Conservation (phyloP, 1,284 basidiomycete genomes). For the Phellinidium pouzarii region DNA sequence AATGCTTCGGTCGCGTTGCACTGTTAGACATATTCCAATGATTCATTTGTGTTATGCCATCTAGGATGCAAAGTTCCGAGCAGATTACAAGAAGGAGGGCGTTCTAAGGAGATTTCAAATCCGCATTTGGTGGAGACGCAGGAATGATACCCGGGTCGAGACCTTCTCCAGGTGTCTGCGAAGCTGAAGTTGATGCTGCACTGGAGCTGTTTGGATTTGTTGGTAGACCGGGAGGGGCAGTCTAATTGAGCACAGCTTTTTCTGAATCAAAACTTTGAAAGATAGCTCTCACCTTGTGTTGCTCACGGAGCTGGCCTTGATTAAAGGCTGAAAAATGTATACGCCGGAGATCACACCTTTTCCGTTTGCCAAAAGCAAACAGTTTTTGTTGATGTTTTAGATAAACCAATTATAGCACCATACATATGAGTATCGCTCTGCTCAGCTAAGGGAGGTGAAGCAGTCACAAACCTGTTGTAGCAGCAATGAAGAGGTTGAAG, state of each 20-base stretch:
- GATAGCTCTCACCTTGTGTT: constrained; percentile 16
- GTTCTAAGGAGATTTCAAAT: not conserved
- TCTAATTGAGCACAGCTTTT: constrained; percentile 1
- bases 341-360: constrained; percentile 55
- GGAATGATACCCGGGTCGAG: not conserved
- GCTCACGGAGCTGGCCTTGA: constrained; percentile 18
- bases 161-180: not conserved
- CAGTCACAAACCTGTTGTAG: constrained; percentile 8
- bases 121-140: not conserved
- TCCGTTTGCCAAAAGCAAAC: too few species aligned
- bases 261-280: not conserved
- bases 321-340: constrained; percentile 45
- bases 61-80: not conserved
- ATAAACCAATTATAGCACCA: too few species aligned
- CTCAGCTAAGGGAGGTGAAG: too few species aligned
- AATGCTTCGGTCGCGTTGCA: not conserved
- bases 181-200: not conserved
- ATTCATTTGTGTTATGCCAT: not conserved
- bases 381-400: not conserved
- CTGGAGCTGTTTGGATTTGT: not conserved
- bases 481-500: constrained; percentile 13
- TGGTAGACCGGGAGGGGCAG: not conserved
- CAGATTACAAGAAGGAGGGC: not conserved
- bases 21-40: not conserved
- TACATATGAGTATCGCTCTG: too few species aligned